Conservation (phyloP, 768 basidiomycete species). For the Mycena kentingensis region DNA sequence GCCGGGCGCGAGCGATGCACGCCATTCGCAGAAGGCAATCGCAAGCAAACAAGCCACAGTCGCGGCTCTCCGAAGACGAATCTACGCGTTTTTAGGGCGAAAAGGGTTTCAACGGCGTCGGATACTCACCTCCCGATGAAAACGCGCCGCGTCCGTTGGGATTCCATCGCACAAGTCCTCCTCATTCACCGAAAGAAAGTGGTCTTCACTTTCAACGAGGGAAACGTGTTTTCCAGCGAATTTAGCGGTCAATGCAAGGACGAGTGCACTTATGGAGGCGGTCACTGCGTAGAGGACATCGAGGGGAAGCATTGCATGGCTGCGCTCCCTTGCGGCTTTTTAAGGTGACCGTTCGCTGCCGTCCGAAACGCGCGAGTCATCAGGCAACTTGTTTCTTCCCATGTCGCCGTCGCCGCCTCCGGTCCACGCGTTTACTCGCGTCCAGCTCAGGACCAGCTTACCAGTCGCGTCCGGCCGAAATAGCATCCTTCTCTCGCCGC, state of each 20-base stretch:
- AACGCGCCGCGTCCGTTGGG: not conserved
- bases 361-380: too few relatives aligned
- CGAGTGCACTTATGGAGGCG: not conserved
- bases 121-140: not conserved
- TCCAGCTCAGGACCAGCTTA: too few relatives aligned
- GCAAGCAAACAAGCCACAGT: not conserved
- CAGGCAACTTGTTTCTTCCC: too few relatives aligned
- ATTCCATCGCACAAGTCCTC: not conserved
- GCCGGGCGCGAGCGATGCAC: not conserved
- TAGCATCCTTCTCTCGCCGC: too few relatives aligned
- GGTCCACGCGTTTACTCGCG: too few relatives aligned
- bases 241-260: not conserved
- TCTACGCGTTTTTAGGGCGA: not conserved
- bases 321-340: too few relatives aligned
- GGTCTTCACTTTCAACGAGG: not conserved
- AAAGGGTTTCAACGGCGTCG: too few relatives aligned
- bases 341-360: too few relatives aligned
- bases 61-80: not conserved
- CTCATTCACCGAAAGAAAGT: not conserved
- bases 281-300: not conserved
- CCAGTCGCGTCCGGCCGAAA: too few relatives aligned
- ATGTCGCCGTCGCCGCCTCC: too few relatives aligned
- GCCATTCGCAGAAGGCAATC: not conserved
- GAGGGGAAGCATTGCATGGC: not conserved
- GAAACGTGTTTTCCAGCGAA: not conserved